These are phyloP conservation scores for Saccharomyces eubayanus DNA, from an alignment of 805 yeast genomes.

Conservation along the genomic window DNA sequence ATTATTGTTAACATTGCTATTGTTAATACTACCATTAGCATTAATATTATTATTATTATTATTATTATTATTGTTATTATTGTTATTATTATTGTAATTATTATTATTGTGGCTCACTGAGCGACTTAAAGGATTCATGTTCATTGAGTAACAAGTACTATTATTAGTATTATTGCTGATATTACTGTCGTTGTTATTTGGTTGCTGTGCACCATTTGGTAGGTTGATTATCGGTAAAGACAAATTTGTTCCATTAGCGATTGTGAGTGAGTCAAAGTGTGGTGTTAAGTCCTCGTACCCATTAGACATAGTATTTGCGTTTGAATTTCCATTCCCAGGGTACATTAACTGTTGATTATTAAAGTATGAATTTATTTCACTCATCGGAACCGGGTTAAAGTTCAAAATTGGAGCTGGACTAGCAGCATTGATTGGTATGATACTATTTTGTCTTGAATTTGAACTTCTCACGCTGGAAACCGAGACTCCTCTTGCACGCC, in stretches of 20 bases:
- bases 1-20: slow-evolving; percentile 10
- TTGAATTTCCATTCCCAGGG: background rate
- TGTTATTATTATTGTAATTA: background rate
- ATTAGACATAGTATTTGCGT: background rate
- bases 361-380: background rate
- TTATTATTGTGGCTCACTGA: background rate
- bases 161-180: background rate
- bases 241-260: slow-evolving; percentile 24
- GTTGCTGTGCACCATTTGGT: background rate
- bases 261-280: slow-evolving; percentile 24
- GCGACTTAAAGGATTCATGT: background rate
- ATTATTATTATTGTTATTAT: background rate
- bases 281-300: slow-evolving; percentile 21
- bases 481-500: slow-evolving; percentile 22
- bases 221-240: slow-evolving; percentile 17
- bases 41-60: background rate
- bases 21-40: slow-evolving; percentile 1
- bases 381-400: background rate
- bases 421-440: background rate
- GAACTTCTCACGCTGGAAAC: slow-evolving; percentile 27
- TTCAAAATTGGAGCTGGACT: slow-evolving; percentile 1
- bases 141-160: background rate
- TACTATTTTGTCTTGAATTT: slow-evolving; percentile 23
- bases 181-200: background rate
- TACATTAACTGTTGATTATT: background rate